phyloP scores from a whole-genome alignment of 768 basidiomycete species.

The Collybiopsis luxurians region DNA sequence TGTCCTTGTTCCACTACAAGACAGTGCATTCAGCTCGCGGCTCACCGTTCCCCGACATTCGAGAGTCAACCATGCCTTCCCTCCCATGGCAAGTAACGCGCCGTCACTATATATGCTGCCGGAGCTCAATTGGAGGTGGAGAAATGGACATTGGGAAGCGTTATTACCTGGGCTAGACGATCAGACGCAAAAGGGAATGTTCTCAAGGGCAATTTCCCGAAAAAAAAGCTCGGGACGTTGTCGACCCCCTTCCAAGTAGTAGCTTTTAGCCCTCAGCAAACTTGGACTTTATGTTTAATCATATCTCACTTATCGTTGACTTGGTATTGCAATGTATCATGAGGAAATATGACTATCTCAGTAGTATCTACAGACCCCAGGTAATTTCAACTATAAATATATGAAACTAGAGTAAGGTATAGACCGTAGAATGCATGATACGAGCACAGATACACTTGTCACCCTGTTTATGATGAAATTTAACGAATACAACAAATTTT shows the following conservation, averaged over 20 bases:
- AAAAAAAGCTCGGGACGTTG: background rate
- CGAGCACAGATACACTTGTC: no score
- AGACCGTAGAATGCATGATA: no score
- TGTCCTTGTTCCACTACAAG: conserved; percentile 50
- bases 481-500: no score
- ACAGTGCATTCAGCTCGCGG: conserved; percentile 47
- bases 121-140: conserved; percentile 43
- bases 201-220: conserved; percentile 25
- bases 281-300: no score
- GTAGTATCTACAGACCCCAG: no score
- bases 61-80: conserved; percentile 41
- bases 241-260: background rate
- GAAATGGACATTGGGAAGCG: conserved; percentile 53
- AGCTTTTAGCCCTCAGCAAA: background rate
- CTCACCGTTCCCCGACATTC: conserved; percentile 50
- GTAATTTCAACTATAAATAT: no score
- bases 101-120: conserved; percentile 14
- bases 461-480: no score
- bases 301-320: no score
- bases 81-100: background rate
- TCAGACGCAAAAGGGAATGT: conserved; percentile 42
- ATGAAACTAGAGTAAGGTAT: no score
- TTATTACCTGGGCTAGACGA: conserved; percentile 44
- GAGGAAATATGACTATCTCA: no score
- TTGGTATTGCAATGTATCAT: no score